Evolutionary conservation across 768 basidiomycete species (phyloP).

Genomic region (Termitomyces sp.): DNA sequence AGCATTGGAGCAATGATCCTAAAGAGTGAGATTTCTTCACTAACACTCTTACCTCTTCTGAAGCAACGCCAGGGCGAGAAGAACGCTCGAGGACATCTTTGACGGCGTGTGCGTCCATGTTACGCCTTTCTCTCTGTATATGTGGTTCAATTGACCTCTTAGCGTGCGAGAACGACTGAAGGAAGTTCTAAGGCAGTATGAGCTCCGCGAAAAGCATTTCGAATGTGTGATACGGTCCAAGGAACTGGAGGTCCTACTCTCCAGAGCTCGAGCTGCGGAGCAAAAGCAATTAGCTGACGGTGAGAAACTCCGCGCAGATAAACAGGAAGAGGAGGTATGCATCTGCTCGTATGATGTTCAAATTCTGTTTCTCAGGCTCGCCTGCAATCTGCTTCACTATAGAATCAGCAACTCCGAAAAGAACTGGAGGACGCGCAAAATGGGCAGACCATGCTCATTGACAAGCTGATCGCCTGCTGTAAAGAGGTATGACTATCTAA

Average conservation of each 20-base stretch:
- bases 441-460: constrained; percentile 76
- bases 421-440: constrained; percentile 81
- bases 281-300: constrained; percentile 81
- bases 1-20: constrained; percentile 79
- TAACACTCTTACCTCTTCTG: constrained; percentile 5
- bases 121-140: not conserved
- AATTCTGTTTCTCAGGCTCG: constrained; percentile 11
- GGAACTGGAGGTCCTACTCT: constrained; percentile 84
- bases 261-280: constrained; percentile 84
- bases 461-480: constrained; percentile 82
- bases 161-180: constrained; percentile 87
- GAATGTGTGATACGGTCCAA: constrained; percentile 91
- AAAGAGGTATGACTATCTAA: constrained; percentile 63
- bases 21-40: constrained; percentile 52
- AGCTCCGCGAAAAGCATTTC: constrained; percentile 88
- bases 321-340: constrained; percentile 72
- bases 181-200: constrained; percentile 83
- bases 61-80: constrained; percentile 53
- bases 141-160: constrained; percentile 8
- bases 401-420: constrained; percentile 70
- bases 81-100: constrained; percentile 80
- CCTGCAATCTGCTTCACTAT: constrained; percentile 10
- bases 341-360: constrained; percentile 20
- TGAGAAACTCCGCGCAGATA: constrained; percentile 67
- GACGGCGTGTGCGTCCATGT: constrained; percentile 69